A percentile compares a stretch with the other conserved stretches of the same genome.
Evolutionary conservation across 2,329 filamentous ascomycete species (phyloP).

Genomic region (Cyphellophora europaea): DNA sequence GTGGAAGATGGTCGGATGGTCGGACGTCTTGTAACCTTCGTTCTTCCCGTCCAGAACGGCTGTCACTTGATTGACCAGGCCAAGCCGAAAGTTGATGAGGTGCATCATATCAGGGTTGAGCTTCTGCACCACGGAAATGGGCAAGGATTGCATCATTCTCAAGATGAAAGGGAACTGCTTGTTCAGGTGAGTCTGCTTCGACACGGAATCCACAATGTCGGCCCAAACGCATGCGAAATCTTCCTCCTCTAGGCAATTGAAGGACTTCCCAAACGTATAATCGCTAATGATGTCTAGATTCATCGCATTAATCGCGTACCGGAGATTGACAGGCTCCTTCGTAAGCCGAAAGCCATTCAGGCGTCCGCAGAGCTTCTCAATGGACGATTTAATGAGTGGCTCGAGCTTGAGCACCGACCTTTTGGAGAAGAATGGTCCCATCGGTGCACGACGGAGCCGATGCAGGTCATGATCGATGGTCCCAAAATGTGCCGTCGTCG

Average conservation of each 20-base stretch:
- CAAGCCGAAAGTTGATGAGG: slow-evolving; percentile 5
- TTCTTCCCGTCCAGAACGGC: neutral
- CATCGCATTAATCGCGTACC: slow-evolving; percentile 8
- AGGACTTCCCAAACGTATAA: slow-evolving; percentile 8
- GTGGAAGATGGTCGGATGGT: slow-evolving; percentile 12
- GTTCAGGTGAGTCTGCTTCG: neutral
- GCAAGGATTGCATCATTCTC: slow-evolving; percentile 3
- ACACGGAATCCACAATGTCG: slow-evolving; percentile 5
- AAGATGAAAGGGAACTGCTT: neutral
- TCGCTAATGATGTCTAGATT: slow-evolving; percentile 8
- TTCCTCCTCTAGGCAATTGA: slow-evolving; percentile 5
- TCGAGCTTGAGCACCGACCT: slow-evolving; percentile 5
- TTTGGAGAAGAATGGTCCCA: slow-evolving; percentile 27
- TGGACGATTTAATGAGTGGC: slow-evolving; percentile 3
- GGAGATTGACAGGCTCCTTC: slow-evolving; percentile 14
- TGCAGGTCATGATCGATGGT: slow-evolving; percentile 17
- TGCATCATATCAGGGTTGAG: slow-evolving; percentile 4
- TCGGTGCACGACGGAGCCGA: slow-evolving; percentile 23
- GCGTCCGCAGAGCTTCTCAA: slow-evolving; percentile 16
- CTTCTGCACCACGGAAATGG: slow-evolving; percentile 3
- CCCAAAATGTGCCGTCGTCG: slow-evolving; percentile 19
- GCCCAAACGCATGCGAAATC: slow-evolving; percentile 8
- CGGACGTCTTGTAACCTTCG: neutral
- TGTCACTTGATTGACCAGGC: slow-evolving; percentile 3
- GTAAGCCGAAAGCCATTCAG: slow-evolving; percentile 10